Base-by-base conservation (phyloP, 768 basidiomycete genomes). In the Chalciporus sphaerocephalus region DNA sequence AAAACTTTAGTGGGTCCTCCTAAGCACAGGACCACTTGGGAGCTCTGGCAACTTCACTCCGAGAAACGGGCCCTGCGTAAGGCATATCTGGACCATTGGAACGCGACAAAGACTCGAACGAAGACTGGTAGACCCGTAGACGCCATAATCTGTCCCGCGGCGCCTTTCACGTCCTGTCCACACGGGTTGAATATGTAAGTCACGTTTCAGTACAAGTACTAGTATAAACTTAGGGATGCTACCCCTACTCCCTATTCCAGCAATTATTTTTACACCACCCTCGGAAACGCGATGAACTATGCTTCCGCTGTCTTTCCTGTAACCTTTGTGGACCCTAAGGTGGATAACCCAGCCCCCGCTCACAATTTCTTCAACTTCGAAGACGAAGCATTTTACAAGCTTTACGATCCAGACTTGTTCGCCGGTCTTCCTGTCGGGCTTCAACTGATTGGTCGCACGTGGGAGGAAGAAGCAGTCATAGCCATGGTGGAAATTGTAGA, bases 381-480 rank as follows among this genome's bases (percentile, higher is more conserved):
- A 45, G 79, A 81, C 52, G 64, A 74, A 57, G 60, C 56, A 16
- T 61, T 70, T 37, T 74, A 73, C 53, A 65, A 69, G 43, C 52
- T 71, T 12, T 80, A 74, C 50, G 64, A 76, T 44, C 73, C 76
- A 16, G 70, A 71, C 41, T 52, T 71, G 13, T 75, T 72, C 52
- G 56, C 65, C 5, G 70, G 69, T 13, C 67, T 70, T n/a, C 76
- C 78, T 2, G 65, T 79, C 6, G 64, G 65, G 13, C 59, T 80
- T 36, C 78, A 80, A 57, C 59, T 79, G 11, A 62, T 74, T 6
- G 77, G 76, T 3, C 63, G 69, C 20, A 71, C 67, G 25, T 62
- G 66, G 36, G 78, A 79, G 54, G 78, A 80, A 42, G 78, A 79
- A 55, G 78, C 74, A 0, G 74, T 79, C 15, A 65, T 79, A 9